Base-by-base conservation (phyloP, 352 stramenopile species). In the Phytopythium mirpurense region DNA sequence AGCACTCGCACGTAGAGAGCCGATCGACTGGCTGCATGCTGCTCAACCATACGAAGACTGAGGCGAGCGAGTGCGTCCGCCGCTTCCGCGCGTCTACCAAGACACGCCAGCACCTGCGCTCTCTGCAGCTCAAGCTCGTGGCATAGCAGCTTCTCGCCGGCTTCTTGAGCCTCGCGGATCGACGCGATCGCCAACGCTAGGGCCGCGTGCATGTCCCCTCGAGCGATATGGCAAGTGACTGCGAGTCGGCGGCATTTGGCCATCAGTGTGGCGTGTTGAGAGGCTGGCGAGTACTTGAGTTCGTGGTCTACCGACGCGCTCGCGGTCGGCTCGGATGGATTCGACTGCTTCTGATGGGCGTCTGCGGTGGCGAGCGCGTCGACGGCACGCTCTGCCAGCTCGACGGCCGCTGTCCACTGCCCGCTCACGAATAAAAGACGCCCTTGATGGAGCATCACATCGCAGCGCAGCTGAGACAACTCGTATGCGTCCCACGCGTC, bases 111-210 rank as follows among this genome's bases (percentile, higher is more conserved):
- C 21, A 72, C 70, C 18, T 84, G 63, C 3, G 58, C 40, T 24
- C 63, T 52, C 36, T 81, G 59, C n/a, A 82, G 35, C 29, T 82
- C 58, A 11, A 89, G 48, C 9, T 75, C 66, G 26, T 75, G 70
- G 18, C 61, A 51, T 16, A 82, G 50, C 15, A 80, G 62, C 24
- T 64, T 52, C 66, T 87, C 72, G n/a, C 60, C 65, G 12, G 51
- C 67, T 26, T 24, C 36, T 37, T 54, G 65, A 10, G 65, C 65
- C 38, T 87, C 76, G 18, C 69, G 45, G 11, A 87, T 60, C 3
- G 67, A 72, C 26, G 61, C 16, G 23, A 66, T 43, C 16, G 66
- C 54, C 8, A 60, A 55, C 5, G 65, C 40, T 34, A 80, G 45
- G 15, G 66, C 73, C 15, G 57, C 38, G 5, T 61, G 54, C 52